A percentile compares a stretch with the other conserved stretches of the same genome.
phyloP scores from a whole-genome alignment of 2,329 filamentous ascomycete genomes.

The Huntiella decipiens region DNA sequence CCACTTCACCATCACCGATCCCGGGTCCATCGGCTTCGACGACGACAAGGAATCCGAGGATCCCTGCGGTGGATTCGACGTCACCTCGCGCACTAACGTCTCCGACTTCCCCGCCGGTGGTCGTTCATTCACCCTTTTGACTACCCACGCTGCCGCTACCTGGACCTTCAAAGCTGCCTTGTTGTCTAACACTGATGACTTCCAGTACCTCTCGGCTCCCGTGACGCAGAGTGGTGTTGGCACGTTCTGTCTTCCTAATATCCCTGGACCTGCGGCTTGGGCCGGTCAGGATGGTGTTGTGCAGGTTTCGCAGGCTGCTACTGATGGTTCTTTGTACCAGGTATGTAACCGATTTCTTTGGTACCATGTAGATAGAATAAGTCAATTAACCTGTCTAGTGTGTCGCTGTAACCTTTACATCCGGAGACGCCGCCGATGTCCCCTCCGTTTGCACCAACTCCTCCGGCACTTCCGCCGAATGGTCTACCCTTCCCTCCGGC shows the following conservation, averaged over 20 bases:
- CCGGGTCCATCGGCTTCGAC: constrained; percentile 9
- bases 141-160: constrained; percentile 7
- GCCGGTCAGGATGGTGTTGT: constrained; percentile 37
- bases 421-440: constrained; percentile 1
- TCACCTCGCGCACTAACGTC: constrained; percentile 8
- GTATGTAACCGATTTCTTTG: constrained; percentile 18
- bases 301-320: constrained; percentile 29
- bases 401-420: constrained; percentile 10
- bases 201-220: constrained; percentile 7
- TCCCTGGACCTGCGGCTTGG: constrained; percentile 30
- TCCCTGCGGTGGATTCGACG: constrained; percentile 10
- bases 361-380: not conserved
- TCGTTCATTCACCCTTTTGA: constrained; percentile 8
- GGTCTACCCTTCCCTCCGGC: constrained; percentile 2
- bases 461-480: constrained; percentile 2
- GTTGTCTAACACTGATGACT: constrained; percentile 8
- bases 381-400: constrained; percentile 4
- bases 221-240: constrained; percentile 32
- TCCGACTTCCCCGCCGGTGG: constrained; percentile 9
- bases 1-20: constrained; percentile 10
- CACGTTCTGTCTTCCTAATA: constrained; percentile 30
- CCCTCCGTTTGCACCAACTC: constrained; percentile 10
- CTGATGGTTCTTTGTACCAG: constrained; percentile 38
- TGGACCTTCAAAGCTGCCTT: constrained; percentile 10
- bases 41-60: constrained; percentile 9